Evolutionary conservation across 106 monocot species (phyloP).

Genomic region (Hemerocallis citrina): DNA sequence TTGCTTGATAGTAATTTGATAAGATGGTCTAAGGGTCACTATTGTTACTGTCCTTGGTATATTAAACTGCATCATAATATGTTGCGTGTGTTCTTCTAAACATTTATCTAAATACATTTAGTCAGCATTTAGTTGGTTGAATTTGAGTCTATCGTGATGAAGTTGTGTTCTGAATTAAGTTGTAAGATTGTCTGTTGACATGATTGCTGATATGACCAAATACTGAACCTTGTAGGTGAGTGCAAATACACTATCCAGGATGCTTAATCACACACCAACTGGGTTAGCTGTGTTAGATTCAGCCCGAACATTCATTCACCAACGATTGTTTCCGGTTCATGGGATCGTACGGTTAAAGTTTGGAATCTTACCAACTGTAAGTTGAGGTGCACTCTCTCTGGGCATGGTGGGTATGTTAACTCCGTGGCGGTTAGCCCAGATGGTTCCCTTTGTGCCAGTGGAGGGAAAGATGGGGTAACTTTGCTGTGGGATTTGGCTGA

Average conservation of each 20-base stretch:
- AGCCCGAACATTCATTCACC: constrained; percentile 12
- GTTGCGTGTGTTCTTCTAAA: too few relatives aligned
- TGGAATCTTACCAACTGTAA: constrained; percentile 26
- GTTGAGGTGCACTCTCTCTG: constrained; percentile 10
- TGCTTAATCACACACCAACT: constrained; percentile 14
- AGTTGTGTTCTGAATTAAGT: too few relatives aligned
- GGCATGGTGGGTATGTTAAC: constrained; percentile 27
- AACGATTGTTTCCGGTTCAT: constrained; percentile 16
- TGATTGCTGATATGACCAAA: not conserved
- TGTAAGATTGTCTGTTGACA: too few relatives aligned
- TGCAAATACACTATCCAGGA: constrained; percentile 30
- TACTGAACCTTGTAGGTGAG: not conserved
- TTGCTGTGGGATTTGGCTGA: constrained; percentile 25
- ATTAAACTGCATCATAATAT: too few relatives aligned
- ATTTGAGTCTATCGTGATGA: too few relatives aligned
- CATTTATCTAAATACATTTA: too few relatives aligned
- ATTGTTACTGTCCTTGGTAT: too few relatives aligned
- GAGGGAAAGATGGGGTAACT: constrained; percentile 26
- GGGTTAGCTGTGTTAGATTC: constrained; percentile 20
- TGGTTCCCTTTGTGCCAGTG: constrained; percentile 25
- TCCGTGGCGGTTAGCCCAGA: constrained; percentile 22
- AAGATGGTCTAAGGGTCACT: too few relatives aligned
- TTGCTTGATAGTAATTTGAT: too few relatives aligned
- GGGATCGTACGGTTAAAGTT: constrained; percentile 20
- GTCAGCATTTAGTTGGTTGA: too few relatives aligned